Conservation (phyloP, 139 green algal species). For the Coccomyxa sp. region DNA sequence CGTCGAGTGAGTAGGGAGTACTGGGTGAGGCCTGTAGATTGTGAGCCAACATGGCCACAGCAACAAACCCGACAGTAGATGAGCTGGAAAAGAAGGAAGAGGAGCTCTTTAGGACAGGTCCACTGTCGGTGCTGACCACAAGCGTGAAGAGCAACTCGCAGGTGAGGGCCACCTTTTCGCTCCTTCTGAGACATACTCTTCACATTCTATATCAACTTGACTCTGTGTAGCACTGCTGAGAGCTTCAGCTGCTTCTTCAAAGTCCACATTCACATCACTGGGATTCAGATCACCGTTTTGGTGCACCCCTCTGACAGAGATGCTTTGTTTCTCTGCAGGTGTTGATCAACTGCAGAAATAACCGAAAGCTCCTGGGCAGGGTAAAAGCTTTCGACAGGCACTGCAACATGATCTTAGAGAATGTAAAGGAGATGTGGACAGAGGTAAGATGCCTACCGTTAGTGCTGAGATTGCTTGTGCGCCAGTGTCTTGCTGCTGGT, state of each 20-base stretch:
- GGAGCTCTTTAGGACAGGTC: slow-evolving; percentile 87
- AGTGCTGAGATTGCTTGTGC: background rate
- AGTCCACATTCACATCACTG: background rate
- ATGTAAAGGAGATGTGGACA: slow-evolving; percentile 99
- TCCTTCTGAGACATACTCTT: background rate
- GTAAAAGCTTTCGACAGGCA: slow-evolving; percentile 99
- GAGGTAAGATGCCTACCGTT: slow-evolving; percentile 57
- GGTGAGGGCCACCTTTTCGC: slow-evolving; percentile 19
- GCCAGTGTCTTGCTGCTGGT: too few species aligned
- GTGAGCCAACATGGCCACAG: slow-evolving; percentile 12
- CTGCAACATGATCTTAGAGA: slow-evolving; percentile 99
- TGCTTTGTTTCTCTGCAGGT: slow-evolving; percentile 83
- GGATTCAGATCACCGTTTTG: background rate
- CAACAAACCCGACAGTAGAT: slow-evolving; percentile 53
- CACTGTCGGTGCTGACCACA: slow-evolving; percentile 91
- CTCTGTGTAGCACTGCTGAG: background rate
- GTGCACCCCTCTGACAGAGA: too few species aligned
- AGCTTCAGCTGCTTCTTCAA: background rate
- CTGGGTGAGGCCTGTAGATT: too few species aligned
- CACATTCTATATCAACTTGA: background rate
- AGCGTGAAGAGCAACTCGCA: slow-evolving; percentile 96
- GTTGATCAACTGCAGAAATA: slow-evolving; percentile 99
- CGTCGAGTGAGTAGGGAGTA: too few species aligned
- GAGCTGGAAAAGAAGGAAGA: slow-evolving; percentile 89
- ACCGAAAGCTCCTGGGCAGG: slow-evolving; percentile 93